Conservation (phyloP, 2,329 filamentous ascomycete genomes). For the Neonectria neomacrospora region DNA sequence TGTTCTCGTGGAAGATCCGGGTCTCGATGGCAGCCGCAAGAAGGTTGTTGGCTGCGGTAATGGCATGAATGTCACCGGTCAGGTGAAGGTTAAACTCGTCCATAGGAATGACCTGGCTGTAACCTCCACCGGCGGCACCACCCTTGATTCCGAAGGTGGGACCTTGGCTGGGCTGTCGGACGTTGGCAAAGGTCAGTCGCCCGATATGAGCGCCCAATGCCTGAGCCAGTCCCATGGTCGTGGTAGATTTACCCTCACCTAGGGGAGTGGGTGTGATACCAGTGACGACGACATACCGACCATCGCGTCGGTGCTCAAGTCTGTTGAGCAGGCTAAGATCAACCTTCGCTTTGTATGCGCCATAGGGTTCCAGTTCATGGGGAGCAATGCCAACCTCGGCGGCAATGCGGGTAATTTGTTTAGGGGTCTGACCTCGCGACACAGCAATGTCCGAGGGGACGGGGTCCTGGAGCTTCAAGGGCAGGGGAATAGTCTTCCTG, state of each 20-base stretch:
- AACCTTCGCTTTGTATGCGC: conserved; percentile 95
- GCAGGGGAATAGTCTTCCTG: conserved; percentile 83
- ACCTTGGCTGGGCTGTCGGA: conserved; percentile 95
- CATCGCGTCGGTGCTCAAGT: conserved; percentile 86
- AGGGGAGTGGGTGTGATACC: conserved; percentile 97
- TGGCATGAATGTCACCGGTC: conserved; percentile 97
- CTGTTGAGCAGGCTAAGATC: conserved; percentile 84
- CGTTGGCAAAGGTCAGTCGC: conserved; percentile 93
- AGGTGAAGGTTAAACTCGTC: conserved; percentile 99
- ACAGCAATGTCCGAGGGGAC: conserved; percentile 97
- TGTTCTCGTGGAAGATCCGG: conserved; percentile 97
- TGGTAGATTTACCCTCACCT: conserved; percentile 98
- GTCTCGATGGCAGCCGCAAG: conserved; percentile 97
- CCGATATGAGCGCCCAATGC: conserved; percentile 90
- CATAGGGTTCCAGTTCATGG: conserved; percentile 95
- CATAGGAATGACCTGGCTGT: conserved; percentile 99
- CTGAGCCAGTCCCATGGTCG: conserved; percentile 94
- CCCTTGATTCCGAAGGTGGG: conserved; percentile 99
- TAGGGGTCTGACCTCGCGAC: conserved; percentile 89
- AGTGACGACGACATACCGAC: conserved; percentile 90
- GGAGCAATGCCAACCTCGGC: conserved; percentile 86
- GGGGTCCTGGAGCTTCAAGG: conserved; percentile 79
- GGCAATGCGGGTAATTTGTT: conserved; percentile 86
- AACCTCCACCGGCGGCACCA: conserved; percentile 94
- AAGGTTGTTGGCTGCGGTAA: conserved; percentile 96